Percentiles rank a stretch among this genome's conserved stretches.
Evolutionary conservation across 2,329 filamentous ascomycete genomes (phyloP).

Genomic region (Domatiomyces catenatus): DNA sequence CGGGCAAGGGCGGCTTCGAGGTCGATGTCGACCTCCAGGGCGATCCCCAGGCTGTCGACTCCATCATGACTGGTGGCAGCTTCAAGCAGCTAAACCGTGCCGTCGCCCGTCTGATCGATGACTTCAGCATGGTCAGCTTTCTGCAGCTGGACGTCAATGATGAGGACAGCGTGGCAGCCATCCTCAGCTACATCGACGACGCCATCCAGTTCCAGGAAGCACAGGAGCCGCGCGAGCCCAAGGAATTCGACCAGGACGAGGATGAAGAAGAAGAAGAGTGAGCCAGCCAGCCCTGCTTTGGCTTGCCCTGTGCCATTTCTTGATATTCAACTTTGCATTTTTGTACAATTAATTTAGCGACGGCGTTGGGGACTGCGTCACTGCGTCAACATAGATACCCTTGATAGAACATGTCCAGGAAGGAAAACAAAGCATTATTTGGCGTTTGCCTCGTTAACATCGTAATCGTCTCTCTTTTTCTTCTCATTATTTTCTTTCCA

Average conservation of each 20-base stretch:
- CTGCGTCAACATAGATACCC: conserved; percentile 1
- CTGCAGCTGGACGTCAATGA: conserved; percentile 76
- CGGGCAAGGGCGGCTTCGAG: conserved; percentile 35
- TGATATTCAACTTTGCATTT: not conserved
- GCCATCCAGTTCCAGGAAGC: conserved; percentile 87
- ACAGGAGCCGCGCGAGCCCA: conserved; percentile 74
- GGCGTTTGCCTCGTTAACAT: not conserved
- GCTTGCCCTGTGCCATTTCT: not conserved
- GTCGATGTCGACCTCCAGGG: conserved; percentile 28
- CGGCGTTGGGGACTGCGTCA: conserved; percentile 10
- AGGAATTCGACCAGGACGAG: conserved; percentile 43
- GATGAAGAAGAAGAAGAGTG: conserved; percentile 34
- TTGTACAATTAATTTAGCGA: conserved; percentile 7
- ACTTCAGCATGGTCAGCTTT: conserved; percentile 96
- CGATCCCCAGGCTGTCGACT: conserved; percentile 45
- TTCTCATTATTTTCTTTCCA: not conserved
- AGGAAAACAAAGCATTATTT: not conserved
- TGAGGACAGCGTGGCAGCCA: conserved; percentile 73
- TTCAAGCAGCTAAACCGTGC: conserved; percentile 75
- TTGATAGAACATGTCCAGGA: not conserved
- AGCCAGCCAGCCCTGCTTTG: not conserved
- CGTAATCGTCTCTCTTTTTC: not conserved
- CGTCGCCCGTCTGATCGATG: conserved; percentile 82
- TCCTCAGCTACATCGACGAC: conserved; percentile 87
- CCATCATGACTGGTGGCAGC: conserved; percentile 63